phyloP scores from a whole-genome alignment of 2,329 filamentous ascomycete genomes.

The Paecilomyces fulvus region DNA sequence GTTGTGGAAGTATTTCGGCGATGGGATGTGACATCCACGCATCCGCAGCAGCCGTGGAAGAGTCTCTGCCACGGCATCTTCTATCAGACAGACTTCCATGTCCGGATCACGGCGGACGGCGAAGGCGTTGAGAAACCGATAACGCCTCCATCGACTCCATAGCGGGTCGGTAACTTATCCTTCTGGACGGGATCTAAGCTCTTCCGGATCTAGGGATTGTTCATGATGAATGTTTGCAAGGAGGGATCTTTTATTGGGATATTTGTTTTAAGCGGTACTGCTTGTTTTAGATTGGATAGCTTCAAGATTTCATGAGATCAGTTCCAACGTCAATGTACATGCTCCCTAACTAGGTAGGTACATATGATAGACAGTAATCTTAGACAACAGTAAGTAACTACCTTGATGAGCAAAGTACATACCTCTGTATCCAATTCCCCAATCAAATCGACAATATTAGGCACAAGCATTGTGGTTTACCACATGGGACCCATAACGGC shows the following conservation, averaged over 20 bases:
- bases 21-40: slow-evolving; percentile 1
- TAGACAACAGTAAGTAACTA: not conserved
- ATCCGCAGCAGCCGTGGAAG: slow-evolving; percentile 1
- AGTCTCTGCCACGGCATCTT: slow-evolving; percentile 1
- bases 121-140: not conserved
- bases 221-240: not conserved
- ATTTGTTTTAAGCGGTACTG: too few relatives aligned
- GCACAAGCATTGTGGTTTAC: not conserved
- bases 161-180: not conserved
- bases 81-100: slow-evolving; percentile 3
- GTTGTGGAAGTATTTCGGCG: slow-evolving; percentile 36
- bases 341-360: not conserved
- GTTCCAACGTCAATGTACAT: not conserved
- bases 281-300: not conserved
- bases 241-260: not conserved
- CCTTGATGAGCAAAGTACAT: not conserved
- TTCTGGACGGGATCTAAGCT: not conserved
- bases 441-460: not conserved
- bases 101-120: not conserved
- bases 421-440: not conserved
- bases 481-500: not conserved
- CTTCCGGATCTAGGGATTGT: not conserved
- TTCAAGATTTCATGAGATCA: not conserved
- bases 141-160: not conserved
- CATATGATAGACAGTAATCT: not conserved